Evolutionary conservation across 1,284 basidiomycete species (phyloP).

Genomic region (Ustilago trichophora): DNA sequence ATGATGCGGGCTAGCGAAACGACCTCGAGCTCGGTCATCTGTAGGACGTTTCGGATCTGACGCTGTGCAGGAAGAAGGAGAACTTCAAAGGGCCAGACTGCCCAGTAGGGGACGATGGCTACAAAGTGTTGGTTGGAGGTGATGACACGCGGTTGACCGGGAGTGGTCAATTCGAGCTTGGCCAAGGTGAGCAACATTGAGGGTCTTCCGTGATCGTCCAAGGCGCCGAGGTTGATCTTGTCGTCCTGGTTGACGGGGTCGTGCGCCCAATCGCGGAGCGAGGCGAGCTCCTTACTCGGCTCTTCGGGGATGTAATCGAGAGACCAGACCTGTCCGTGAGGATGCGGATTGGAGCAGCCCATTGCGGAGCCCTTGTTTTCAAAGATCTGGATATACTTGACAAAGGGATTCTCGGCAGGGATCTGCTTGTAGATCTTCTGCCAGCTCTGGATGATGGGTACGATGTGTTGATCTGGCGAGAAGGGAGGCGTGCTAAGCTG

Average conservation of each 20-base stretch:
- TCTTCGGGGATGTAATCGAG: conserved; percentile 63
- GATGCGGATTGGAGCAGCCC: conserved; percentile 96
- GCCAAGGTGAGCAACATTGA: conserved; percentile 88
- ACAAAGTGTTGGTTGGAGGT: conserved; percentile 80
- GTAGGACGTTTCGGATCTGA: conserved; percentile 51
- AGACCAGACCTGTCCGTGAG: conserved; percentile 92
- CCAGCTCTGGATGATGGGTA: conserved; percentile 81
- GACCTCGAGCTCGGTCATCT: conserved; percentile 48
- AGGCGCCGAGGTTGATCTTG: conserved; percentile 66
- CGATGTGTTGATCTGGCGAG: conserved; percentile 72
- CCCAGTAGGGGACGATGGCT: conserved; percentile 94
- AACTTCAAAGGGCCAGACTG: conserved; percentile 91
- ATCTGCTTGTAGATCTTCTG: conserved; percentile 60
- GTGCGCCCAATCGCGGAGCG: conserved; percentile 48
- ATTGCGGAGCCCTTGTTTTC: conserved; percentile 95
- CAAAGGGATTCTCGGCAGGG: conserved; percentile 58
- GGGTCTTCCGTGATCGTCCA: conserved; percentile 74
- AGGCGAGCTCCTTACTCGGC: conserved; percentile 53
- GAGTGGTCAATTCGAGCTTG: conserved; percentile 74
- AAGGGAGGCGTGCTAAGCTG: conserved; percentile 71
- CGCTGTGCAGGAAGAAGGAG: conserved; percentile 68
- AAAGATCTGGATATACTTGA: conserved; percentile 67
- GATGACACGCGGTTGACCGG: conserved; percentile 74
- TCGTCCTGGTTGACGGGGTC: conserved; percentile 31
- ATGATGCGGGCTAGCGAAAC: conserved; percentile 69